A percentile compares a stretch with the other conserved stretches of the same genome.
Evolutionary conservation across 2,329 filamentous ascomycete genomes (phyloP).

Genomic region (Didymella lethalis): DNA sequence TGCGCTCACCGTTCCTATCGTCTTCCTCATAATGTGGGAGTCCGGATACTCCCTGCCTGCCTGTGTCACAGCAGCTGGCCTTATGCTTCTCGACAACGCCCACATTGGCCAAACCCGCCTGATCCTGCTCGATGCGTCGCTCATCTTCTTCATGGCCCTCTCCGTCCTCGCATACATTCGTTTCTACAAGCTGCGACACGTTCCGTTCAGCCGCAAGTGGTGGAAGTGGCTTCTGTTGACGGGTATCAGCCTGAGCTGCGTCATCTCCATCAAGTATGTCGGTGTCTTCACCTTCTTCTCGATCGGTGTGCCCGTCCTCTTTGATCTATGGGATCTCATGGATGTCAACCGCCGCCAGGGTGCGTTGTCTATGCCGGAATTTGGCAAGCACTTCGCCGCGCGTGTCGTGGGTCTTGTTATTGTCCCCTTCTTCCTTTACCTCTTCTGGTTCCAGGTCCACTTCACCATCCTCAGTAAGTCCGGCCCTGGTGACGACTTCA

Average conservation of each 20-base stretch:
- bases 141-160: slow-evolving; percentile 95
- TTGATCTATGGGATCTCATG: slow-evolving; percentile 94
- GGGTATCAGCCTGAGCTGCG: slow-evolving; percentile 92
- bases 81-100: slow-evolving; percentile 95
- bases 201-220: slow-evolving; percentile 93
- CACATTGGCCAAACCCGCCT: slow-evolving; percentile 96
- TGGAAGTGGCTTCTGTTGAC: slow-evolving; percentile 99
- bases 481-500: slow-evolving; percentile 96
- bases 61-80: slow-evolving; percentile 81
- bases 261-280: slow-evolving; percentile 98
- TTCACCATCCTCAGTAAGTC: slow-evolving; percentile 88
- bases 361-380: slow-evolving; percentile 78
- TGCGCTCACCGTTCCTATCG: slow-evolving; percentile 89
- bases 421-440: slow-evolving; percentile 94
- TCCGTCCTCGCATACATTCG: slow-evolving; percentile 94
- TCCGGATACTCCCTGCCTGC: slow-evolving; percentile 96
- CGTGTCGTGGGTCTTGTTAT: slow-evolving; percentile 86
- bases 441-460: slow-evolving; percentile 99
- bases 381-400: slow-evolving; percentile 88
- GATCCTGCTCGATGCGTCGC: slow-evolving; percentile 91
- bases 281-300: slow-evolving; percentile 97
- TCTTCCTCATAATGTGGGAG: slow-evolving; percentile 99
- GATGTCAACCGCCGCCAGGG: slow-evolving; percentile 86
- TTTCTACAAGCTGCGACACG: slow-evolving; percentile 94
- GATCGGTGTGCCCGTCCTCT: slow-evolving; percentile 89